Base-by-base conservation (phyloP, 768 basidiomycete genomes). In the Xanthoconium stramineum region DNA sequence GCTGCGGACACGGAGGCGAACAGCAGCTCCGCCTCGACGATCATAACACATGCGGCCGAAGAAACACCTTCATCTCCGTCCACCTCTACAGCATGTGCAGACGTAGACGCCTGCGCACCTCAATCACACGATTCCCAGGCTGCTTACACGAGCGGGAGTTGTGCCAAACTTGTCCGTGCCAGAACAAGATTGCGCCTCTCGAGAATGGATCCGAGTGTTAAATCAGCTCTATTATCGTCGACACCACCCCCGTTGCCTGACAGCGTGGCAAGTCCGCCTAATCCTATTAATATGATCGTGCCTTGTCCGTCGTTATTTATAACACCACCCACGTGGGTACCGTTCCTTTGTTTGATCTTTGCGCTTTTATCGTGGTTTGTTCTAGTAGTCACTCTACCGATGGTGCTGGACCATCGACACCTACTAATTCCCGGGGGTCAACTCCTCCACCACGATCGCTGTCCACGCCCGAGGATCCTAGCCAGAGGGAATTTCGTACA, bases 251-350 rank as follows among this genome's bases (percentile, higher is more conserved):
- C 61, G 24, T 48, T 56, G 20, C 35, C 50, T 47, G 66, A 52
- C 56, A 57, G 40, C 58, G 50, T 59, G 53, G 53, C 58, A 53
- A 52, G 20, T 29, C 11, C 56, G 1, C 43, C 37, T 36, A 42
- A 61, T 36, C 47, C 42, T 24, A 47, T 54, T 36, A 52, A 24
- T 20, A 9, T 45, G 14, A 13, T 30, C 9, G 48, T 15, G 17
- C 38, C 47, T 17, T 47, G 47, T 40, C 49, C 57, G 0, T 43
- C 52, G 13, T 33, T 53, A 44, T 60, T 53, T 54, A 37, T 38
- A 19, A 19, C 20, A n/a, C 29, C 56, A 7, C 59, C 69, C 55
- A 61, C 67, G 67, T 69, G 59, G 24, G 65, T 65, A 20, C 35
- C 36, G 11, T 56, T 50, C 45, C 50, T 19, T 61, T 53, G 13